Conservation (phyloP, 352 stramenopile genomes). For the Phytophthora hybrid region DNA sequence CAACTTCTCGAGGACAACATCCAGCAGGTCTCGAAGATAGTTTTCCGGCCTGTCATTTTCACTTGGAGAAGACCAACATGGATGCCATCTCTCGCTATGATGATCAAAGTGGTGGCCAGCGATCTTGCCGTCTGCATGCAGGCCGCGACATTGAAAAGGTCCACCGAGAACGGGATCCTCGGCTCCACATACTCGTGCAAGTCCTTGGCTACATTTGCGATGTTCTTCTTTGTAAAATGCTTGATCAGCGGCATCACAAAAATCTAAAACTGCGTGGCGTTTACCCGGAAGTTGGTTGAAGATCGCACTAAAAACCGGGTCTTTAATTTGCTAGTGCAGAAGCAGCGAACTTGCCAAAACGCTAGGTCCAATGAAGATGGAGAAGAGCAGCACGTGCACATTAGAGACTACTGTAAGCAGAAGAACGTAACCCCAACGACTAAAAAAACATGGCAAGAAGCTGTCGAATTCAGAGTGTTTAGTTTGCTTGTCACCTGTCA, state of each 20-base stretch:
- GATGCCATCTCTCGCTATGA: constrained; percentile 7
- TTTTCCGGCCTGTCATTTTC: not conserved
- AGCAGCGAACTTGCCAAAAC: not conserved
- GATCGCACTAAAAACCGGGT: constrained; percentile 28
- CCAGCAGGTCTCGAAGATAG: constrained; percentile 8
- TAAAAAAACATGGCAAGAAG: constrained; percentile 12
- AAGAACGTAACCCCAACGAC: constrained; percentile 14
- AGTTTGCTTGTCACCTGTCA: constrained; percentile 7
- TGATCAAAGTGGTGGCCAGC: constrained; percentile 1
- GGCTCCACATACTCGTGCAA: constrained; percentile 25
- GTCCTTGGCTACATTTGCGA: constrained; percentile 16
- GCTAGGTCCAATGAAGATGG: constrained; percentile 3
- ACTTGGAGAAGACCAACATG: constrained; percentile 4
- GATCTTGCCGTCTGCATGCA: constrained; percentile 15
- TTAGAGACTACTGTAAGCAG: not conserved
- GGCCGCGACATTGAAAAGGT: constrained; percentile 23
- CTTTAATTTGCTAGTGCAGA: constrained; percentile 19
- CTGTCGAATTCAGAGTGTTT: constrained; percentile 16
- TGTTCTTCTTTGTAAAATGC: constrained; percentile 32
- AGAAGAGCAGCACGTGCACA: constrained; percentile 16
- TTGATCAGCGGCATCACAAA: constrained; percentile 31
- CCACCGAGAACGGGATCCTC: constrained; percentile 21
- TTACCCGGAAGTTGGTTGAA: constrained; percentile 17
- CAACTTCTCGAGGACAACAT: not conserved
- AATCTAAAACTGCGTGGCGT: constrained; percentile 14